Evolutionary conservation across 495 filamentous ascomycete genomes (phyloP).

Genomic region (Glutinoglossum americanum): DNA sequence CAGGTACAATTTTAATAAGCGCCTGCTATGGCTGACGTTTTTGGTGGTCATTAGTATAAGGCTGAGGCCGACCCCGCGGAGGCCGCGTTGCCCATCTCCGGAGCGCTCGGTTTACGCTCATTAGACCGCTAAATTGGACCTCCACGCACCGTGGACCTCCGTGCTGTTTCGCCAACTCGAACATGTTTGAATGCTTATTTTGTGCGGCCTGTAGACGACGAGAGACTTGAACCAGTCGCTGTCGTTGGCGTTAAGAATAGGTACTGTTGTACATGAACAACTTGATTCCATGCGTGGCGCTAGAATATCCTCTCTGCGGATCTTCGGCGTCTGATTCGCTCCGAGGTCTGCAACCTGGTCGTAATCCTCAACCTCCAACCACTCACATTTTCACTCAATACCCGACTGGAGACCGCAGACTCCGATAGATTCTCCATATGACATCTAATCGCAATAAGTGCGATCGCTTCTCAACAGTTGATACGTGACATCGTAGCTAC

Average conservation of each 20-base stretch:
- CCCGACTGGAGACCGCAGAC: neutral
- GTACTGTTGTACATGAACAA: neutral
- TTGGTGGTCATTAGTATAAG: neutral
- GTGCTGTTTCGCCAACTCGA: too few species aligned
- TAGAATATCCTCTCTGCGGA: neutral
- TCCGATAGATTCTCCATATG: neutral
- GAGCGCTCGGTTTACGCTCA: neutral
- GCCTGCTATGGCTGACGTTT: neutral
- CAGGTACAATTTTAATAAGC: neutral
- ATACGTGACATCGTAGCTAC: neutral
- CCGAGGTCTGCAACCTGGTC: neutral
- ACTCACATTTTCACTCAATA: neutral
- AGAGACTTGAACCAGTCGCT: too few species aligned
- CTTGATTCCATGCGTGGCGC: neutral
- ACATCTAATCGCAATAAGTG: neutral
- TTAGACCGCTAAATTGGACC: too few species aligned
- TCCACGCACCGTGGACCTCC: neutral
- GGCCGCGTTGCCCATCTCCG: neutral
- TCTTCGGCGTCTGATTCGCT: neutral
- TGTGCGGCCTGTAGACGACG: neutral
- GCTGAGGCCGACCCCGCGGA: neutral
- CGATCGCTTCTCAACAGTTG: neutral
- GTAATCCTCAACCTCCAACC: constrained; percentile 1
- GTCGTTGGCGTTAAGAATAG: too few species aligned
- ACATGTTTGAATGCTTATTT: neutral